Base-by-base conservation (phyloP, 2,329 filamentous ascomycete genomes). In the Epichloe gansuensis region DNA sequence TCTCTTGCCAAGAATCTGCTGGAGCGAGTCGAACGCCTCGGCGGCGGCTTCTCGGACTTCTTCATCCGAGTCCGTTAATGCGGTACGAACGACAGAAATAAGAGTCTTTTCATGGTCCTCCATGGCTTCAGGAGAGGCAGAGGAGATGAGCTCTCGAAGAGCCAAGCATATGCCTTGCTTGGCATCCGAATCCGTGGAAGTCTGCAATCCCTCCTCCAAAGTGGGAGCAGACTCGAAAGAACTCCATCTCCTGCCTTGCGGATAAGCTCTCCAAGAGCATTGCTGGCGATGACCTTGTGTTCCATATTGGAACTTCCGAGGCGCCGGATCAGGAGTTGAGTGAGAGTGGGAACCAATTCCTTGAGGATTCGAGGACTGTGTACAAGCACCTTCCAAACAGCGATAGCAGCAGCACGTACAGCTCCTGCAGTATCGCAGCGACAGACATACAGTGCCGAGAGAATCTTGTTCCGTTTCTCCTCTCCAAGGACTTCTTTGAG, bases 151-250 rank as follows among this genome's bases (percentile, higher is more conserved):
- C 68, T 98, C 94, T 61, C 89, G 87, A 57, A 98, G 77, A 39
- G 94, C 93, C 65, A 98, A 88, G 68, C 93, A 97, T 58, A 98
- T 98, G 69, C 93, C 93, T 70, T 98, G 91, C 71, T 89, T 93
- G 56, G 91, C 86, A 71, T 97, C 91, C 41, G 87, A 85, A 68
- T 97, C 93, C 38, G 85, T 91, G 17, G 91, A 91, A 1, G 81
- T 86, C 61, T 93, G 84, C 52, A 98, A 76, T 39, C 91, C 90
- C 66, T 95, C 89, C 66, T 97, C 91, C 48, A 98, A 80, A 37
- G 91, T 95, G 34, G 93, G 55, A 98, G 73, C 55, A 98, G 73
- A 44, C 82, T 94, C 25, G 90, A 82, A 57, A 98, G 76, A 53
- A 98, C 91, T 52, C 89, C 86, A 67, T 98, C 93, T 56, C 94